phyloP scores from a whole-genome alignment of 371 early-diverging fungal species.

The Mucor circinelloides region DNA sequence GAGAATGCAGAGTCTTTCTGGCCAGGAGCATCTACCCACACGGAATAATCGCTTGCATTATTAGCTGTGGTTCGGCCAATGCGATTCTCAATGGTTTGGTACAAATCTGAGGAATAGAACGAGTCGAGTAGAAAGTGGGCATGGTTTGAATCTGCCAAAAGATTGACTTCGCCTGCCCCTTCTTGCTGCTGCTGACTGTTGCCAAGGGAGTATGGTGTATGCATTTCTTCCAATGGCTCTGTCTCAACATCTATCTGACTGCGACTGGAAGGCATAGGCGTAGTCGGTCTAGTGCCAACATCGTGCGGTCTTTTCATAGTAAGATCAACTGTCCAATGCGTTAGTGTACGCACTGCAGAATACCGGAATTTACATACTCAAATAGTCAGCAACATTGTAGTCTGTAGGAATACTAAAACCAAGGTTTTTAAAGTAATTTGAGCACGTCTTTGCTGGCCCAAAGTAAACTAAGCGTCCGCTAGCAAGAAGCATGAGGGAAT shows the following conservation, averaged over 20 bases:
- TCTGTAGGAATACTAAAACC: slow-evolving; percentile 74
- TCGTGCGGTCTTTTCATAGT: slow-evolving; percentile 46
- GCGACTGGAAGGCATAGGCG: slow-evolving; percentile 9
- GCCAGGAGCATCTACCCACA: slow-evolving; percentile 30
- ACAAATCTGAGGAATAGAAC: slow-evolving; percentile 30
- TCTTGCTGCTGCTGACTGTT: not conserved
- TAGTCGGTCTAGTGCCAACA: not conserved
- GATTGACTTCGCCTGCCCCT: slow-evolving; percentile 27
- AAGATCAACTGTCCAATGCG: slow-evolving; percentile 33
- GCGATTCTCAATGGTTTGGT: slow-evolving; percentile 16
- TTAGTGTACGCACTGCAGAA: not conserved
- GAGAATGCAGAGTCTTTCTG: slow-evolving; percentile 80
- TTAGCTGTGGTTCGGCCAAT: slow-evolving; percentile 12
- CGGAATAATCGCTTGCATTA: slow-evolving; percentile 13
- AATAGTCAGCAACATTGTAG: slow-evolving; percentile 84
- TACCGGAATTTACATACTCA: slow-evolving; percentile 33
- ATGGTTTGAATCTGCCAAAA: slow-evolving; percentile 44
- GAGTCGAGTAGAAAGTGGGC: slow-evolving; percentile 39
- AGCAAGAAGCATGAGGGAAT: slow-evolving; percentile 74
- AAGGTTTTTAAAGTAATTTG: slow-evolving; percentile 53
- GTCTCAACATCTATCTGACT: not conserved
- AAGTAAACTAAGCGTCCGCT: slow-evolving; percentile 69
- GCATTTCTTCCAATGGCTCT: slow-evolving; percentile 12
- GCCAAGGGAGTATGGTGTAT: slow-evolving; percentile 2
- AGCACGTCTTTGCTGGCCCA: slow-evolving; percentile 51